Conservation (phyloP, 768 basidiomycete genomes). For the Lactifluus subvellereus region DNA sequence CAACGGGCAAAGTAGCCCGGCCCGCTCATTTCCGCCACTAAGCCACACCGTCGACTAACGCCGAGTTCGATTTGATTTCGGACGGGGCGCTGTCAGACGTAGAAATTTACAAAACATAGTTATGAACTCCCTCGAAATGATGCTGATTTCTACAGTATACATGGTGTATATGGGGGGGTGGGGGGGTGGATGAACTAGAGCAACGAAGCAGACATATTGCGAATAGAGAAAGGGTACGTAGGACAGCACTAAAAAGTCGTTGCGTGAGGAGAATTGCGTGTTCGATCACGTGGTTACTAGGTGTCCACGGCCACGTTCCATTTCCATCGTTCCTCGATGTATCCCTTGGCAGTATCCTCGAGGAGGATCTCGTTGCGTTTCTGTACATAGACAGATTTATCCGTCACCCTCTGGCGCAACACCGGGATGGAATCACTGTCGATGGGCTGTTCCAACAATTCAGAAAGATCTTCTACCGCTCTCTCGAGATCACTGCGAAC, state of each 20-base stretch:
- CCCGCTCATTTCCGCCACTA: background rate
- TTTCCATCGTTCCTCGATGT: constrained; percentile 76
- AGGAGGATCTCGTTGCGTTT: constrained; percentile 94
- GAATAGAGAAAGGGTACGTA: background rate
- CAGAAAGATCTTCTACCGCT: constrained; percentile 93
- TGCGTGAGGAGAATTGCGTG: background rate
- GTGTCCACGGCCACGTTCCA: constrained; percentile 75
- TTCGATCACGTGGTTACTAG: constrained; percentile 32
- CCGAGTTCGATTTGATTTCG: background rate
- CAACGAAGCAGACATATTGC: constrained; percentile 6
- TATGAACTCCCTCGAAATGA: background rate
- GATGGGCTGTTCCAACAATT: constrained; percentile 86
- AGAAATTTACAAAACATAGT: background rate
- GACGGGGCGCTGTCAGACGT: background rate
- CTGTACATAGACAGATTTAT: constrained; percentile 97
- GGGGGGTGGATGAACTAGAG: background rate
- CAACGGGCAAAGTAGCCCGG: background rate
- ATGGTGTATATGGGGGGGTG: background rate
- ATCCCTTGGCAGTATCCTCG: constrained; percentile 90
- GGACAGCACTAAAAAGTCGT: constrained; percentile 6
- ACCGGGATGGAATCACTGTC: constrained; percentile 77
- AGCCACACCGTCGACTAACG: too few species aligned
- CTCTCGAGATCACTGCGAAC: constrained; percentile 75
- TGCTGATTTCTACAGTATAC: constrained; percentile 21
- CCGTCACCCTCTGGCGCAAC: constrained; percentile 87